These are phyloP conservation scores for Aeminium ludgeri DNA, from an alignment of 495 filamentous ascomycete species.

Conservation along the genomic window DNA sequence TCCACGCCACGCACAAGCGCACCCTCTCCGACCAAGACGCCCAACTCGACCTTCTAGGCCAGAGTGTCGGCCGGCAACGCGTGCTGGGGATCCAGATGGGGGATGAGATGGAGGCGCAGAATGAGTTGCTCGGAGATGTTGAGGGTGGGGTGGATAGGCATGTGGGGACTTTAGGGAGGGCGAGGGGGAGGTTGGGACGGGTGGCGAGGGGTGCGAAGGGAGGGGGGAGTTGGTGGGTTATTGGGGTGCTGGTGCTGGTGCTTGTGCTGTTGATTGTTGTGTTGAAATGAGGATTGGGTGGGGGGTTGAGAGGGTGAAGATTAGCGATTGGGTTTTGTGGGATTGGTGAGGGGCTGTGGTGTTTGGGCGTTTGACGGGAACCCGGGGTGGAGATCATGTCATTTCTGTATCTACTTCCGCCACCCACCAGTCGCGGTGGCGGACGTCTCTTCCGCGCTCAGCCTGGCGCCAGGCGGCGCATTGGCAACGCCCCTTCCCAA, in stretches of 20 bases:
- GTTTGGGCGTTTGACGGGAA: too few relatives aligned
- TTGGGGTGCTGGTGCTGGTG: slow-evolving; percentile 26
- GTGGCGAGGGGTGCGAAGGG: slow-evolving; percentile 24
- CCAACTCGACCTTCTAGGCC: slow-evolving; percentile 71
- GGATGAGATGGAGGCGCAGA: slow-evolving; percentile 84
- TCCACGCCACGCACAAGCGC: slow-evolving; percentile 66
- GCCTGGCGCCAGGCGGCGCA: too few relatives aligned
- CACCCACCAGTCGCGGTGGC: too few relatives aligned
- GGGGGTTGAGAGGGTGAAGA: too few relatives aligned
- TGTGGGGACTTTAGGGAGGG: slow-evolving; percentile 52
- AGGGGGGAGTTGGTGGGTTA: slow-evolving; percentile 27
- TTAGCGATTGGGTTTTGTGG: too few relatives aligned
- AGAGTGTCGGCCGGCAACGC: slow-evolving; percentile 76
- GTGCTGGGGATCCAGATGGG: slow-evolving; percentile 92
- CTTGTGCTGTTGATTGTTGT: slow-evolving; percentile 27
- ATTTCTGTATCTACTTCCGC: too few relatives aligned
- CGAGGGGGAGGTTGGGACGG: slow-evolving; percentile 38
- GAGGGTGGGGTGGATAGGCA: slow-evolving; percentile 72
- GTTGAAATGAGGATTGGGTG: too few relatives aligned
- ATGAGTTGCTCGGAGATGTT: slow-evolving; percentile 73
- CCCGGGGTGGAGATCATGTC: too few relatives aligned
- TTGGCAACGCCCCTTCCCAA: too few relatives aligned
- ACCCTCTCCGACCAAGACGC: slow-evolving; percentile 78
- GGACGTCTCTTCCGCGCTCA: too few relatives aligned
- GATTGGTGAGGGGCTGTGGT: too few relatives aligned